Percentiles rank a stretch among this genome's conserved stretches.
Evolutionary conservation across 169 alveolate species (phyloP).

Genomic region (Cryptosporidium bovis): DNA sequence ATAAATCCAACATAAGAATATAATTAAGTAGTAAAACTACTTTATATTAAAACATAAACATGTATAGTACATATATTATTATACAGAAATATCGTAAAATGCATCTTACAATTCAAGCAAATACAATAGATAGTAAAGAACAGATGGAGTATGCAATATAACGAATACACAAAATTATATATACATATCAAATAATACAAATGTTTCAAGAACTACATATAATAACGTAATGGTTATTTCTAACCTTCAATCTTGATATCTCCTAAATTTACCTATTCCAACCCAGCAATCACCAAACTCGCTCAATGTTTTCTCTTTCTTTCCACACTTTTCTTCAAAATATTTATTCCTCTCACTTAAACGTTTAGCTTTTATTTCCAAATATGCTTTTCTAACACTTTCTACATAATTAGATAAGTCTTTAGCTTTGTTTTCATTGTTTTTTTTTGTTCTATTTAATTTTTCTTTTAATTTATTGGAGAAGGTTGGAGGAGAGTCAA

Average conservation of each 20-base stretch:
- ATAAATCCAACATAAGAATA: not conserved
- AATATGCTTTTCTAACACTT: slow-evolving; percentile 53
- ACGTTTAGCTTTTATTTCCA: slow-evolving; percentile 9
- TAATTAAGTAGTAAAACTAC: not conserved
- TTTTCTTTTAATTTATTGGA: slow-evolving; percentile 38
- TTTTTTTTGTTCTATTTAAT: slow-evolving; percentile 29
- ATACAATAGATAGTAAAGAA: too few relatives aligned
- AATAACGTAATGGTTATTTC: not conserved
- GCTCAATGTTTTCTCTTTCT: not conserved
- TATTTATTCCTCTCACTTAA: not conserved
- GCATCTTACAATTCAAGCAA: too few relatives aligned
- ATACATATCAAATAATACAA: not conserved
- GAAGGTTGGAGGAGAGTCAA: slow-evolving; percentile 39
- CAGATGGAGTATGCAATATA: too few relatives aligned
- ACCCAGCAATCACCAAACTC: slow-evolving; percentile 66
- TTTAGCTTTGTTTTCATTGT: not conserved
- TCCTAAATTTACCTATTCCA: slow-evolving; percentile 68
- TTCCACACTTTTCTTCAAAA: not conserved
- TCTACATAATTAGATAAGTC: slow-evolving; percentile 34
- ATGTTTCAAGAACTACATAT: too few relatives aligned
- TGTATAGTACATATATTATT: too few relatives aligned
- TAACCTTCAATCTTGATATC: not conserved
- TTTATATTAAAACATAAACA: too few relatives aligned
- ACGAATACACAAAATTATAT: not conserved
- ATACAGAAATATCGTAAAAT: too few relatives aligned